A percentile compares a stretch with the other conserved stretches of the same genome.
These are phyloP conservation scores for Hanseniaspora thailandica DNA, from an alignment of 805 yeast genomes.

Conservation along the genomic window DNA sequence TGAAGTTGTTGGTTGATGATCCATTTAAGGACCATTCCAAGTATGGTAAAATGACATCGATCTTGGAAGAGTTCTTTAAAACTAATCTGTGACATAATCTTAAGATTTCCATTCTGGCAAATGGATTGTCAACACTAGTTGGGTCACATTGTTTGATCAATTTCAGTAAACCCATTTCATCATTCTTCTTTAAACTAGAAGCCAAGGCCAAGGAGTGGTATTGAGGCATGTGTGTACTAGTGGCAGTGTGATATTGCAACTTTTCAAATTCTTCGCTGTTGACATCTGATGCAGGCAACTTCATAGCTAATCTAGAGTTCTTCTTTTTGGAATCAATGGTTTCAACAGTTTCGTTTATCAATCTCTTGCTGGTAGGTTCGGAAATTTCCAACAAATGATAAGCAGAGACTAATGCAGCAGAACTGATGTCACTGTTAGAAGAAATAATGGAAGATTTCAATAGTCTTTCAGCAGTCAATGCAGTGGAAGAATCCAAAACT, in stretches of 20 bases:
- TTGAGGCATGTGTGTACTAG: constrained; percentile 70
- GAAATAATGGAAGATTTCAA: constrained; percentile 90
- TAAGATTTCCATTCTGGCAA: constrained; percentile 41
- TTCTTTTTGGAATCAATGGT: constrained; percentile 44
- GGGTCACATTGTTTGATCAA: constrained; percentile 63
- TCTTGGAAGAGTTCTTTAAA: neutral
- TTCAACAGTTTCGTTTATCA: constrained; percentile 89
- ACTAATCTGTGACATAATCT: constrained; percentile 6
- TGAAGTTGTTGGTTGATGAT: constrained; percentile 28
- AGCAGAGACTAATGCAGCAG: constrained; percentile 88
- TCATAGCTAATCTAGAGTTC: constrained; percentile 28
- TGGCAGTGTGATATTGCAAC: constrained; percentile 36
- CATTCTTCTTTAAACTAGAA: constrained; percentile 78
- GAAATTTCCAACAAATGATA: constrained; percentile 84
- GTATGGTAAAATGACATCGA: constrained; percentile 3
- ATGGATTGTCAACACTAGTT: constrained; percentile 57
- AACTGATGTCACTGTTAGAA: constrained; percentile 71
- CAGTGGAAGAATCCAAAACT: constrained; percentile 80
- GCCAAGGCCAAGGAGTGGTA: constrained; percentile 90
- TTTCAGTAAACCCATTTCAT: constrained; percentile 86
- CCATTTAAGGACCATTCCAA: constrained; percentile 6
- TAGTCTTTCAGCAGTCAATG: constrained; percentile 83
- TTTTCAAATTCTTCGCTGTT: constrained; percentile 30
- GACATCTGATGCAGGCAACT: constrained; percentile 28
- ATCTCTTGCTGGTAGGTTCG: constrained; percentile 82